phyloP scores from a whole-genome alignment of 805 yeast species.

The Limtongozyma cylindracea region DNA sequence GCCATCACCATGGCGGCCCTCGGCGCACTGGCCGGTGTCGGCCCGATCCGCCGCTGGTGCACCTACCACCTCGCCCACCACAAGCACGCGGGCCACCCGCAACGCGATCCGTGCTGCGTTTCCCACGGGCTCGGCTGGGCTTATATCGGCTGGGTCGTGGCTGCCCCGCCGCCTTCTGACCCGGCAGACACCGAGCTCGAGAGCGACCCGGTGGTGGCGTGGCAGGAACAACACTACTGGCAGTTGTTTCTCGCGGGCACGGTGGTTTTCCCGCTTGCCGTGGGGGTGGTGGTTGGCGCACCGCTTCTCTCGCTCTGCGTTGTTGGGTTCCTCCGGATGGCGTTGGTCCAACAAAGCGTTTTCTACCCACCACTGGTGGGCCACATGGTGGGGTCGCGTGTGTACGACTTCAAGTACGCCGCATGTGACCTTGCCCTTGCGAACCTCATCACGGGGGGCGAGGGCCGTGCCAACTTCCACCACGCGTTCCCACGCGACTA shows the following conservation, averaged over 20 bases:
- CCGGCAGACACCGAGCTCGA: slow-evolving; percentile 13
- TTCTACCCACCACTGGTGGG: too few species aligned
- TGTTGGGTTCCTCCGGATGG: slow-evolving; percentile 41
- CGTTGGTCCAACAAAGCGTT: slow-evolving; percentile 56
- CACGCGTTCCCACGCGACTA: slow-evolving; percentile 89
- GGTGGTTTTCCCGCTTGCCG: too few species aligned
- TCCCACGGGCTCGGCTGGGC: slow-evolving; percentile 62
- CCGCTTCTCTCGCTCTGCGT: slow-evolving; percentile 7
- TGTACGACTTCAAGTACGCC: too few species aligned
- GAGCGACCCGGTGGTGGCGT: slow-evolving; percentile 7
- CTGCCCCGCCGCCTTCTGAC: too few species aligned
- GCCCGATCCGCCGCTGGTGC: slow-evolving; percentile 61
- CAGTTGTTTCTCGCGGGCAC: too few species aligned
- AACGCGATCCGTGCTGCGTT: slow-evolving; percentile 68
- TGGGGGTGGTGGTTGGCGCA: too few species aligned
- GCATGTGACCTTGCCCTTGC: slow-evolving; percentile 28
- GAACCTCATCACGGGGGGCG: slow-evolving; percentile 58
- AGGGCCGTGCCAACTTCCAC: slow-evolving; percentile 81
- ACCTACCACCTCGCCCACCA: slow-evolving; percentile 78
- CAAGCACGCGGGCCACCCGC: slow-evolving; percentile 61
- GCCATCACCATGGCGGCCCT: too few species aligned
- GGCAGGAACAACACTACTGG: slow-evolving; percentile 11
- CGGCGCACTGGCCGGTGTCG: slow-evolving; percentile 59
- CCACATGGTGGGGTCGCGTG: too few species aligned
- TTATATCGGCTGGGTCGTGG: slow-evolving; percentile 73